A percentile compares a stretch with the other conserved stretches of the same genome.
Conservation (phyloP, 1,284 basidiomycete species). For the Golubevia pallescens region DNA sequence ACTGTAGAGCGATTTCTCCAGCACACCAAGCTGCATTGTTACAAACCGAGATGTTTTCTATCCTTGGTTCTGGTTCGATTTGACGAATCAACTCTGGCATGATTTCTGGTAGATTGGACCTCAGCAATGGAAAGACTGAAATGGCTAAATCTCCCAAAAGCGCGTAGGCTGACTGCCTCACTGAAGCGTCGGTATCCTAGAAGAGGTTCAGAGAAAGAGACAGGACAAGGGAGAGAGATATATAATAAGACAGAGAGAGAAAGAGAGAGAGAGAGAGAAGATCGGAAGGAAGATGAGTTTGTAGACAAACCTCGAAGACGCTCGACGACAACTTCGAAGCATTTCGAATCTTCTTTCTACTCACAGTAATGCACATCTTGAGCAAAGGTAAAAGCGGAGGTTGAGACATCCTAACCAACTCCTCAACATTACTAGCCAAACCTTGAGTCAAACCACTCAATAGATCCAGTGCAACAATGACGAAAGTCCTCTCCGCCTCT, state of each 20-base stretch:
- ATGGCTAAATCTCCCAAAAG: constrained; percentile 97
- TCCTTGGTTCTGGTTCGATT: constrained; percentile 85
- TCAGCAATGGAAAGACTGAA: constrained; percentile 85
- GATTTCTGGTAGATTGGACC: constrained; percentile 81
- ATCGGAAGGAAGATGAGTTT: neutral
- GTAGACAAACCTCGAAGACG: neutral
- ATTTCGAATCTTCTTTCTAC: too few species aligned
- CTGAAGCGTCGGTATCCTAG: constrained; percentile 90
- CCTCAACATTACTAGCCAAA: constrained; percentile 67
- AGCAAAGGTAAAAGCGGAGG: constrained; percentile 53
- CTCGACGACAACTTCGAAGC: neutral
- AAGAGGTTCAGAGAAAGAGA: neutral
- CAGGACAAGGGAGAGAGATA: neutral
- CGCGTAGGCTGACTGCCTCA: constrained; percentile 95
- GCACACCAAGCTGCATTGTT: constrained; percentile 99
- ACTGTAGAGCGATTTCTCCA: constrained; percentile 81
- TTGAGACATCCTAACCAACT: constrained; percentile 43
- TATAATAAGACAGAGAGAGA: neutral
- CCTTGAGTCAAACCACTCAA: constrained; percentile 95
- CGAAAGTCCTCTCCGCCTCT: constrained; percentile 84
- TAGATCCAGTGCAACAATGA: constrained; percentile 94
- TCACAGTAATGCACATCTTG: constrained; percentile 47
- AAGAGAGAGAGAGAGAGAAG: constrained; percentile 6
- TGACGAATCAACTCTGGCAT: constrained; percentile 89
- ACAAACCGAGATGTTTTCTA: constrained; percentile 92